Conservation (phyloP, 1,284 basidiomycete genomes). For the Xerocomus nothofagi region DNA sequence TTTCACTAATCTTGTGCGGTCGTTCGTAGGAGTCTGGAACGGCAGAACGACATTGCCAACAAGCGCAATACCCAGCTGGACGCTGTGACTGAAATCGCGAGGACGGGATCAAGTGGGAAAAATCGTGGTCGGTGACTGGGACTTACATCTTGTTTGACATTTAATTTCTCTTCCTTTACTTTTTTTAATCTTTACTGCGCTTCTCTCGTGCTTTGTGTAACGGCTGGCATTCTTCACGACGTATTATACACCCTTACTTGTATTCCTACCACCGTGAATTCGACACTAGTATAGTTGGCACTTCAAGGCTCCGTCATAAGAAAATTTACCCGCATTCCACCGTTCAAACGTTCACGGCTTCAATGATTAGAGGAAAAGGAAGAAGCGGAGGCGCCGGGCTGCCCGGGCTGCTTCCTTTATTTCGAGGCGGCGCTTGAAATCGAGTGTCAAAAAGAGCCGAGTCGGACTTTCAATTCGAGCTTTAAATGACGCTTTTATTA, state of each 20-base stretch:
- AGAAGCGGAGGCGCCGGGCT: too few species aligned
- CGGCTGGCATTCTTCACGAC: neutral
- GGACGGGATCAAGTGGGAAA: slow-evolving; percentile 10
- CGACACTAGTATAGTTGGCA: too few species aligned
- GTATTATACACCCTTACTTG: slow-evolving; percentile 13
- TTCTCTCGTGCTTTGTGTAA: slow-evolving; percentile 3
- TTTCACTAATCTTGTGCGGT: slow-evolving; percentile 8
- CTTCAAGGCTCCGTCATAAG: too few species aligned
- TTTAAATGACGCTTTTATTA: too few species aligned
- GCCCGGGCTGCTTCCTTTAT: too few species aligned
- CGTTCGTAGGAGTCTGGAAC: slow-evolving; percentile 56
- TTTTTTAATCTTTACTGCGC: neutral
- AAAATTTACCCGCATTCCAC: too few species aligned
- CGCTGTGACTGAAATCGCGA: slow-evolving; percentile 59
- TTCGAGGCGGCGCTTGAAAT: too few species aligned
- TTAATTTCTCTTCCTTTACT: neutral
- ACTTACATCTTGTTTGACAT: slow-evolving; percentile 1
- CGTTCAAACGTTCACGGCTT: too few species aligned
- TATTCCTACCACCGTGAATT: neutral
- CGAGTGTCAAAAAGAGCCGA: too few species aligned
- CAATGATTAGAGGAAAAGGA: too few species aligned
- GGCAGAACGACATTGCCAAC: slow-evolving; percentile 69
- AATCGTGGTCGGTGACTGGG: slow-evolving; percentile 27
- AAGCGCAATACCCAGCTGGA: slow-evolving; percentile 66
- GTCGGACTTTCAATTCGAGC: too few species aligned